These are phyloP conservation scores for Trichoderma koningiopsis DNA, from an alignment of 2,329 filamentous ascomycete species.

Conservation along the genomic window DNA sequence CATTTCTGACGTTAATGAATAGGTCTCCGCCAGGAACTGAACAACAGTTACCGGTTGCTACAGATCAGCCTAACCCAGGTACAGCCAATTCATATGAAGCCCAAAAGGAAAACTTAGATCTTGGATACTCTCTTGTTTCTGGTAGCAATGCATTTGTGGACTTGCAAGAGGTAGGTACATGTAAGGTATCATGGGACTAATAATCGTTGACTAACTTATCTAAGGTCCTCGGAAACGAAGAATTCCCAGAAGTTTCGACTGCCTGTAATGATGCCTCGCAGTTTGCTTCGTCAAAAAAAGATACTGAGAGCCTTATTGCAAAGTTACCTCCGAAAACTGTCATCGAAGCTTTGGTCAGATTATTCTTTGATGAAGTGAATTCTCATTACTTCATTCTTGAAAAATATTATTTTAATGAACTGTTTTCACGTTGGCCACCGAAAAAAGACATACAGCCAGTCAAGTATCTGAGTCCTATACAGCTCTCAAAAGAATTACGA, in stretches of 20 bases:
- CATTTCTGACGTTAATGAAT: background rate
- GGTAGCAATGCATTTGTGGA: background rate
- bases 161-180: background rate
- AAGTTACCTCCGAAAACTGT: background rate
- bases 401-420: background rate
- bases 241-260: background rate
- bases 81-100: background rate
- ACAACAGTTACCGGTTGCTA: background rate
- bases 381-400: background rate
- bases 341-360: background rate
- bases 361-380: background rate
- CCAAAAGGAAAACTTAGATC: background rate
- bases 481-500: background rate
- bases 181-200: background rate
- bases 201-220: background rate
- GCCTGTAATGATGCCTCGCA: background rate
- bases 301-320: background rate
- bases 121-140: background rate
- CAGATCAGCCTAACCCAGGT: background rate
- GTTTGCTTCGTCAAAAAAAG: background rate
- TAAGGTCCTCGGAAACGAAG: background rate
- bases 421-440: background rate
- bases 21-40: background rate
- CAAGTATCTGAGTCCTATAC: background rate
- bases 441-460: background rate